Base-by-base conservation (phyloP, 2,329 filamentous ascomycete genomes). In the Phialocephala subalpina region DNA sequence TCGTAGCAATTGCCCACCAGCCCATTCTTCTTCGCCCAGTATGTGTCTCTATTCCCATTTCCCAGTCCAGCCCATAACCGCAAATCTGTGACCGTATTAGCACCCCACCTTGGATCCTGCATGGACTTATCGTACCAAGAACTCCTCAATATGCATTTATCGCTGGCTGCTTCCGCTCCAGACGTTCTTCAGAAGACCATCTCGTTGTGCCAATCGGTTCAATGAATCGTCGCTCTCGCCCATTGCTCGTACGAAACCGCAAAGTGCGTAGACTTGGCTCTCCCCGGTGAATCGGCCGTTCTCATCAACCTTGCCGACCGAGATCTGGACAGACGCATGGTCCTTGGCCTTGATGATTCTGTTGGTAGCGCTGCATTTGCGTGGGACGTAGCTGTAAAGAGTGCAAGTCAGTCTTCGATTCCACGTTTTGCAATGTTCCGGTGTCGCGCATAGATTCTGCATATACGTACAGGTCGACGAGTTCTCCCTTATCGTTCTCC, bases 291-390 rank as follows among this genome's bases (percentile, higher is more conserved):
- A 79, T 75, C 94, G 93, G 82, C 96, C 96, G 86, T 94, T 97
- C 91, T 99, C 96, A 84, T 98, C 95, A 78, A 99, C 96, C 88
- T 97, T 98, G 83, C 91, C 95, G 81, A 99, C 87, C 78, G 91
- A 93, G 84, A 99, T 93, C 86, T 99, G 96, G 78, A 98, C 96
- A 72, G 93, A 97, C 78, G 93, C 95, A 89, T 99, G 96, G 86
- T 99, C 96, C 88, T 98, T 97, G 87, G 96, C 94, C 88, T 97
- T 97, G 91, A 99, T 98, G 89, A 98, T 97, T 86, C 96, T 93
- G 93, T 97, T 97, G 83, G 95, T 97, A 78, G 94, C 94, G 83
- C 89, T 93, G 92, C 95, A 98, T 88, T 97, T 98, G 88, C 95
- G 93, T 82, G 94, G 94, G 88, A 97, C 92, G 90, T 97, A 97